These are phyloP conservation scores for Diaporthe sp. DNA, from an alignment of 2,329 filamentous ascomycete genomes.

Conservation along the genomic window DNA sequence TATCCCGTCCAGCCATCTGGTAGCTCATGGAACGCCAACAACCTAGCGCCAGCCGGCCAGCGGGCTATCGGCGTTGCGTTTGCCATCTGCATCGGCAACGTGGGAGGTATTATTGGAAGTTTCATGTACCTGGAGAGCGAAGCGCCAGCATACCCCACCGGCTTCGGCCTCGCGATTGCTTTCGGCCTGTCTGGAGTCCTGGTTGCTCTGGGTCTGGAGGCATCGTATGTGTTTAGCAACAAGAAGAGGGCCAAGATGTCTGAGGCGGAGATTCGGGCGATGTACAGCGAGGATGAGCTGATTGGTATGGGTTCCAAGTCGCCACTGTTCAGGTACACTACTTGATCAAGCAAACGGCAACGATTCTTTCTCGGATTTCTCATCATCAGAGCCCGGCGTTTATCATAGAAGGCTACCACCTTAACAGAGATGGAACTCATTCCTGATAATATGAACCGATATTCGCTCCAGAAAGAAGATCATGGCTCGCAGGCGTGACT, in stretches of 20 bases:
- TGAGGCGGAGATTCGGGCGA: slow-evolving; percentile 47
- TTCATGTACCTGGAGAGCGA: slow-evolving; percentile 45
- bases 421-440: not conserved
- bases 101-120: slow-evolving; percentile 56
- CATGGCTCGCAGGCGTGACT: not conserved
- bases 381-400: not conserved
- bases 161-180: slow-evolving; percentile 52
- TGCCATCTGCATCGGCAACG: slow-evolving; percentile 55
- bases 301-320: slow-evolving; percentile 57
- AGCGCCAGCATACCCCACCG: slow-evolving; percentile 52
- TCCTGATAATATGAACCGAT: not conserved
- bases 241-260: slow-evolving; percentile 45
- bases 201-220: slow-evolving; percentile 49
- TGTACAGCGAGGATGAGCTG: slow-evolving; percentile 55
- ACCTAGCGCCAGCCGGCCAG: slow-evolving; percentile 62
- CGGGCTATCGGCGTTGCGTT: slow-evolving; percentile 56
- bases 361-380: no score
- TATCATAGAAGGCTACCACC: no score
- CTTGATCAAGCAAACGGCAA: not conserved
- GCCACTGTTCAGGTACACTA: slow-evolving; percentile 56
- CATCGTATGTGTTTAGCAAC: slow-evolving; percentile 48
- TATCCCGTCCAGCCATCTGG: slow-evolving; percentile 76
- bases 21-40: slow-evolving; percentile 78
- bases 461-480: no score
- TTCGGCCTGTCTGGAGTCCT: slow-evolving; percentile 48